Evolutionary conservation across 768 basidiomycete genomes (phyloP).

Genomic region (Sarcomyxa edulis): DNA sequence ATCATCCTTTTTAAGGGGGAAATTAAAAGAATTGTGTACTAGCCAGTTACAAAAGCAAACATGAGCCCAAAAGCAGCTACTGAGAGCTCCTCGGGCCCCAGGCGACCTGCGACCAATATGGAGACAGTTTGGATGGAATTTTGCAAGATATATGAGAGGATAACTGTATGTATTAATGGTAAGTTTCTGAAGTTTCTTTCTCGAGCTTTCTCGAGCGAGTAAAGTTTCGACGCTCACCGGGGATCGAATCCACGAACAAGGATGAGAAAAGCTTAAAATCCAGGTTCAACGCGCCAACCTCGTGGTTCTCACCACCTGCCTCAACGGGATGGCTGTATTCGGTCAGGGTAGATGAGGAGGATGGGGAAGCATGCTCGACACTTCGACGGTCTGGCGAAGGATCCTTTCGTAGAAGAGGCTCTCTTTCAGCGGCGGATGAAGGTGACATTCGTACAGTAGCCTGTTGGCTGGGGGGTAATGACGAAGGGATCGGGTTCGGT

Average conservation of each 20-base stretch:
- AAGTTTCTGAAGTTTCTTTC: not conserved
- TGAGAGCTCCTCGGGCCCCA: conserved; percentile 67
- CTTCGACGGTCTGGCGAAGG: conserved; percentile 1
- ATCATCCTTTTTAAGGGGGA: conserved; percentile 31
- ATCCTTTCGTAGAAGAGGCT: conserved; percentile 19
- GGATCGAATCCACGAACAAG: conserved; percentile 51
- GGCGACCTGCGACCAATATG: conserved; percentile 57
- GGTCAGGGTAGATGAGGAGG: conserved; percentile 9
- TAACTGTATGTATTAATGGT: conserved; percentile 33
- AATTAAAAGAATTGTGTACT: conserved; percentile 32
- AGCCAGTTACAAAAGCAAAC: conserved; percentile 76
- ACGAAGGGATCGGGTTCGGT: too few species aligned
- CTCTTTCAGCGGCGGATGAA: conserved; percentile 20
- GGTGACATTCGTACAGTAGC: too few species aligned
- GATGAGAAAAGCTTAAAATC: conserved; percentile 36
- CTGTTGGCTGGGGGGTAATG: too few species aligned
- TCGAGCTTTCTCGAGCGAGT: too few species aligned
- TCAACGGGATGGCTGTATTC: conserved; percentile 17
- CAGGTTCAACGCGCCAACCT: conserved; percentile 15
- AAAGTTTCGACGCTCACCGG: conserved; percentile 32
- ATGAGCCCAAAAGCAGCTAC: conserved; percentile 71
- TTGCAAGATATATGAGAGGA: conserved; percentile 66
- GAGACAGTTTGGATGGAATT: conserved; percentile 69
- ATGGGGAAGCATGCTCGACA: conserved; percentile 6
- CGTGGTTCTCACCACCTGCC: conserved; percentile 18